Conservation (phyloP, 164 flowering plant species). For the Nymphaea colorata region DNA sequence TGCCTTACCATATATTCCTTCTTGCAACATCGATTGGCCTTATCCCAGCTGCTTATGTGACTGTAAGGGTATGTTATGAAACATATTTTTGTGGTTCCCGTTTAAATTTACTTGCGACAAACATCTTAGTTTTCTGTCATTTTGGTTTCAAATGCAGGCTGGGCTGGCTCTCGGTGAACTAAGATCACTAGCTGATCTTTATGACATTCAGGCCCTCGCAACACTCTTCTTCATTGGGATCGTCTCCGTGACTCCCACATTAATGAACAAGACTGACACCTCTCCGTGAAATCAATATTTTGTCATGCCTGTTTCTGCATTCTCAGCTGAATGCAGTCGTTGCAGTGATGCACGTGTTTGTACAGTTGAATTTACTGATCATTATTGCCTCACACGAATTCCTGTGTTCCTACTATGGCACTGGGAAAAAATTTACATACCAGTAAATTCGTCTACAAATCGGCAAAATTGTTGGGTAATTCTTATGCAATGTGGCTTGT, state of each 20-base stretch:
- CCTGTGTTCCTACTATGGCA: too few species aligned
- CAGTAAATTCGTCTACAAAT: too few species aligned
- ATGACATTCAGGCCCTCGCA: conserved; percentile 74
- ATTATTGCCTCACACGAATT: neutral
- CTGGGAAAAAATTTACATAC: too few species aligned
- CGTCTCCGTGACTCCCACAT: conserved; percentile 65
- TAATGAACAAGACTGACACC: conserved; percentile 44
- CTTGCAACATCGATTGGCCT: conserved; percentile 74
- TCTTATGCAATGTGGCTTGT: too few species aligned
- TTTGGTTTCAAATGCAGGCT: conserved; percentile 38
- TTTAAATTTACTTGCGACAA: neutral
- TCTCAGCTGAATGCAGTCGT: neutral
- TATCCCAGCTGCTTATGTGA: conserved; percentile 91
- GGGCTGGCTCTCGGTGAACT: conserved; percentile 88
- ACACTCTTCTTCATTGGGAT: conserved; percentile 78
- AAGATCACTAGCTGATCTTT: conserved; percentile 71
- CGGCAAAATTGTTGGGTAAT: too few species aligned
- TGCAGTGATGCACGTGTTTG: neutral
- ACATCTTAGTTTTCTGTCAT: neutral
- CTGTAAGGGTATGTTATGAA: conserved; percentile 58
- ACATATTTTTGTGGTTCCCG: neutral
- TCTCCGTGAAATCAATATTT: neutral
- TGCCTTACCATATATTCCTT: conserved; percentile 85
- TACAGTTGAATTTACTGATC: neutral
- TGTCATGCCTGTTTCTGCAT: neutral